Base-by-base conservation (phyloP, 331 rosid species). In the Pyracantha coccinea region DNA sequence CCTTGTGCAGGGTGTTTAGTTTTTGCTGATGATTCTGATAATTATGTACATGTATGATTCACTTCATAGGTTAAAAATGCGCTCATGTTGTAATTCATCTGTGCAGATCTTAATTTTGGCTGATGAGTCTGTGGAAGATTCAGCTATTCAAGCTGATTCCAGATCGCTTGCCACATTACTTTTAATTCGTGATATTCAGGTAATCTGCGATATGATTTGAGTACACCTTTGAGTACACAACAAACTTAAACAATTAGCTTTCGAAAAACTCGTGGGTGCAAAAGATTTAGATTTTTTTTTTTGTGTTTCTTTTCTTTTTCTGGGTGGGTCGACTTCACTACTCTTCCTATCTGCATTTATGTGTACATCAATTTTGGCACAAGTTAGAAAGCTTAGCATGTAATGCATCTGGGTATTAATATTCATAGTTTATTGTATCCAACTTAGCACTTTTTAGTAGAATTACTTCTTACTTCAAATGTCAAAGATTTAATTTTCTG, bases 111-210 rank as follows among this genome's bases (percentile, higher is more conserved):
- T 92, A 83, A 92, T 92, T 74, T 87, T 92, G 83, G 98, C 98
- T 19, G 98, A 92, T 58, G 98, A 92, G 82, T 92, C 98, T 68
- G 95, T 92, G 71, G 98, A 92, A 75, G 98, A 92, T 80, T 92
- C 98, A 55, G 98, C 98, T 65, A 90, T 90, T 80, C 96, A 92
- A 83, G 98, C 98, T 58, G 98, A 92, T 86, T 92, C 98, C 70
- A 89, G 98, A 89, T 92, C 98, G 80, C 95, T 92, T 74, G 98
- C 98, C 83, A 92, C 98, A 1, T 77, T 92, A 78, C 86, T 92
- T 74, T 83, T 92, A 78, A 92, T 92, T 84, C 96, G 98, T 38
- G 98, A 92, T 78, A 92, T 92, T 80, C 98, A 92, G 88, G 98
- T 90, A 80, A 83, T 80, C 66, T 58, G 65, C 21, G 11, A 68